Evolutionary conservation across 148 eudicot genomes (phyloP).

Genomic region (Rhododendron ovatum): DNA sequence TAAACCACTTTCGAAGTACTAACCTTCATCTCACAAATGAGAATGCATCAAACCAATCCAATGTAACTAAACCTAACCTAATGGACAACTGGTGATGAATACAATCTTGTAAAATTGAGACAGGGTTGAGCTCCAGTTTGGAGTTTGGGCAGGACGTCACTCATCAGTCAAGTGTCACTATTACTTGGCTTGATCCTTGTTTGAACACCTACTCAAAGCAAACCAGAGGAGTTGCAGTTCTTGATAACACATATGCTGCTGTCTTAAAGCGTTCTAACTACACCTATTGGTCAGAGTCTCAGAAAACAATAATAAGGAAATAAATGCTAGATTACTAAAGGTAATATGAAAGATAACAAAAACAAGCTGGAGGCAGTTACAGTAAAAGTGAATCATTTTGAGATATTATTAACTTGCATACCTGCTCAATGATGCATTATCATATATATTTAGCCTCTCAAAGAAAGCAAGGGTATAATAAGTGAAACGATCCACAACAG

Average conservation of each 20-base stretch:
- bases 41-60: neutral
- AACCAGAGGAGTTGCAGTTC: neutral
- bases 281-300: neutral
- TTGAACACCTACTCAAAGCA: conserved; percentile 1
- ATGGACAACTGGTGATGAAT: neutral
- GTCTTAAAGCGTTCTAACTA: neutral
- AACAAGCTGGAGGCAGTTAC: neutral
- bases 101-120: neutral
- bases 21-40: neutral
- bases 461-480: conserved; percentile 95
- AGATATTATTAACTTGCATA: conserved; percentile 17
- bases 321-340: neutral
- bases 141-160: neutral
- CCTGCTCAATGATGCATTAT: conserved; percentile 93
- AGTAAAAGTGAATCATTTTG: neutral
- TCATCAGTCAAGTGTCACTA: neutral
- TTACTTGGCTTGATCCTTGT: neutral
- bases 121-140: neutral
- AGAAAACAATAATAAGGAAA: neutral
- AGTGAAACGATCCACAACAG: conserved; percentile 98
- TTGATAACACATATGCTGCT: neutral
- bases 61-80: too few species aligned
- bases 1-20: neutral
- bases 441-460: conserved; percentile 89
- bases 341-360: neutral